Evolutionary conservation across 2,329 filamentous ascomycete genomes (phyloP).

Genomic region (Dactylellina haptotyla): DNA sequence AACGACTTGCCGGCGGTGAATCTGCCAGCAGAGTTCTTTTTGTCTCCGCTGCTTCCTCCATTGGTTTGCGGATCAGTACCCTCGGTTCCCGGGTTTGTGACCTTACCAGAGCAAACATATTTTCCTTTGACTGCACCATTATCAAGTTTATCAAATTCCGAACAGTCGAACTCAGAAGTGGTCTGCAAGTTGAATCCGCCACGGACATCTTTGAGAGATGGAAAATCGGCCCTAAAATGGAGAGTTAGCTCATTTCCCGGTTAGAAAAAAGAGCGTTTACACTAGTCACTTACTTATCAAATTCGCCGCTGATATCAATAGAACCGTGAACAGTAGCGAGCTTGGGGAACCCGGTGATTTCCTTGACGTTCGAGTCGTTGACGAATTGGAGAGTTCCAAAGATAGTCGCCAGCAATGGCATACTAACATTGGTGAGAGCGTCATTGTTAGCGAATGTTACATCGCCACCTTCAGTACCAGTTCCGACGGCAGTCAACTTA

Average conservation of each 20-base stretch:
- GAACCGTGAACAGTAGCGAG: slow-evolving; percentile 79
- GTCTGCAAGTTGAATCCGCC: slow-evolving; percentile 77
- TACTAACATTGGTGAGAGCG: slow-evolving; percentile 76
- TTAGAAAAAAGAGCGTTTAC: background rate
- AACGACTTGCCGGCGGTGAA: slow-evolving; percentile 53
- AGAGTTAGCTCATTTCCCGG: slow-evolving; percentile 59
- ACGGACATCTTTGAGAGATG: slow-evolving; percentile 73
- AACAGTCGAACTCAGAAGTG: slow-evolving; percentile 72
- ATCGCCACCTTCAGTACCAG: slow-evolving; percentile 62
- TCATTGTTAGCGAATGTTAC: slow-evolving; percentile 73
- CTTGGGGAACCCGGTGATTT: slow-evolving; percentile 73
- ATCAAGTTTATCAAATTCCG: slow-evolving; percentile 65
- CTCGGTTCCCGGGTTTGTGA: slow-evolving; percentile 50
- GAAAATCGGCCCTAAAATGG: slow-evolving; percentile 73
- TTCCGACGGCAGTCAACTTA: slow-evolving; percentile 75
- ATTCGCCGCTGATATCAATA: slow-evolving; percentile 84
- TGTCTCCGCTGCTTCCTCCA: slow-evolving; percentile 57
- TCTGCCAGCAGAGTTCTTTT: slow-evolving; percentile 61
- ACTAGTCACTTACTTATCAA: slow-evolving; percentile 79
- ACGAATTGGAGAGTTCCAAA: slow-evolving; percentile 84
- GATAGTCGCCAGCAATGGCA: slow-evolving; percentile 74
- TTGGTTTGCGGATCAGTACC: slow-evolving; percentile 49
- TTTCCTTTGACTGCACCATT: slow-evolving; percentile 60
- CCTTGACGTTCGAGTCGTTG: slow-evolving; percentile 82
- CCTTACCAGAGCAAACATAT: slow-evolving; percentile 47